Evolutionary conservation across 2,329 filamentous ascomycete genomes (phyloP), one percentile per base, ranked within the genome.

Genomic region (Pseudonectria foliicola): DNA sequence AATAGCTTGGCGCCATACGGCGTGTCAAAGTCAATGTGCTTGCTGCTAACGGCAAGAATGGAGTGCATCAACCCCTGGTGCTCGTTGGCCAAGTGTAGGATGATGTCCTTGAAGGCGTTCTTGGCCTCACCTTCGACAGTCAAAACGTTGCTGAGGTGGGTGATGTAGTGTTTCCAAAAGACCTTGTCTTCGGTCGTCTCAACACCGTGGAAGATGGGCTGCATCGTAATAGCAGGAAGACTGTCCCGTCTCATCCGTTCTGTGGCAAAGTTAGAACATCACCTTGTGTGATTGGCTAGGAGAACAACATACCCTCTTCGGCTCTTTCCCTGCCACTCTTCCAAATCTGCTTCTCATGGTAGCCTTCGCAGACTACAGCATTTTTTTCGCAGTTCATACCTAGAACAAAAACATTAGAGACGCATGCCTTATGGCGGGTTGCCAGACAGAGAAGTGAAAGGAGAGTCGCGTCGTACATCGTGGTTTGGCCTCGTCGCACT

Each of bases 331-430:
- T 86, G 18, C 87, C 86, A 53, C 85, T 89, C 59, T 81, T 86
- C 88, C 88, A 95, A 34, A 87, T 75, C 39, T 85, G 82, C 56
- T 87, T 87, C 42, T 86, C 82, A 33, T 85, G 85, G 54, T 94
- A 95, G 10, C 88, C 88, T 61, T 94, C 87, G 55, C 88, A 95
- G 10, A 89, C 77, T 10, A 94, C 85, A 7, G 87, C 86, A 57
- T 94, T 95, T 70, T 94, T 95, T 62, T 92, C 82, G 54, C 88
- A 95, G 52, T 93, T 93, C 60, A 86, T 71, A 50, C 85, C 82
- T 87, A 38, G 37, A 44, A n/a, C n/a, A n/a, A 57, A 18, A 50
- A 42, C 26, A 31, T 49, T 41, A 48, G 33, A 41, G 18, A 21
- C 18, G 8, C 8, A 21, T 21, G 18, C 18, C 30, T 13, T n/a